Evolutionary conservation across 306 rosid genomes (phyloP).

Genomic region (Quercus alba): DNA sequence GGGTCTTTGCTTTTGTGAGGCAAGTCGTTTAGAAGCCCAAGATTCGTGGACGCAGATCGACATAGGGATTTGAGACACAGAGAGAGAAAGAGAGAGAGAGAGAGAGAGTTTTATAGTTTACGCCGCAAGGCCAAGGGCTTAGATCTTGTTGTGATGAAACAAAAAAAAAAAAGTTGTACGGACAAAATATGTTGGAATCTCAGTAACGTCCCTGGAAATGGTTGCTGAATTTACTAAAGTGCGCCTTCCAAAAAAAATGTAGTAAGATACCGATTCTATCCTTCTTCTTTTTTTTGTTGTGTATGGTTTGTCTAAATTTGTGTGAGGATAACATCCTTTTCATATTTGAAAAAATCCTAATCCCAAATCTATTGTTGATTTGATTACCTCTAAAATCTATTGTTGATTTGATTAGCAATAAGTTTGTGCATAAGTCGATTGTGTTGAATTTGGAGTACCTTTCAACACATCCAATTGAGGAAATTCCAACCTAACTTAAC

Average conservation of each 20-base stretch:
- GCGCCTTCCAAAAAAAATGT: not conserved
- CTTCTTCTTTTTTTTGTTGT: too few relatives aligned
- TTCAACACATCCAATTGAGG: too few relatives aligned
- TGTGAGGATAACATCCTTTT: too few relatives aligned
- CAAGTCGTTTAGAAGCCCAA: conserved; percentile 22
- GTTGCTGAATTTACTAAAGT: not conserved
- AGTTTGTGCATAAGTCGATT: too few relatives aligned
- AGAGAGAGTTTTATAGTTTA: not conserved
- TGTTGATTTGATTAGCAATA: too few relatives aligned
- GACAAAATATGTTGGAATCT: conserved; percentile 22
- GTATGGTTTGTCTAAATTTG: too few relatives aligned
- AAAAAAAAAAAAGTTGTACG: conserved; percentile 9
- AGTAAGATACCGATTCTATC: not conserved
- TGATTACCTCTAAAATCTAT: too few relatives aligned
- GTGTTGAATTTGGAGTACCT: too few relatives aligned
- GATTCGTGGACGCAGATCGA: conserved; percentile 57
- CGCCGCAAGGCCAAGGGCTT: not conserved
- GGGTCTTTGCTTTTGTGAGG: not conserved
- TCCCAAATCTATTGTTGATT: too few relatives aligned
- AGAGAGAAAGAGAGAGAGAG: conserved; percentile 8
- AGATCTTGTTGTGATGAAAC: not conserved
- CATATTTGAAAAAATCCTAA: too few relatives aligned
- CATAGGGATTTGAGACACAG: conserved; percentile 51
- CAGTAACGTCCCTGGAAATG: not conserved
- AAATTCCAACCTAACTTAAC: too few relatives aligned